Percentiles rank a stretch among this genome's conserved stretches.
Conservation (phyloP, 1,284 basidiomycete genomes). For the Polyporus tsugae region DNA sequence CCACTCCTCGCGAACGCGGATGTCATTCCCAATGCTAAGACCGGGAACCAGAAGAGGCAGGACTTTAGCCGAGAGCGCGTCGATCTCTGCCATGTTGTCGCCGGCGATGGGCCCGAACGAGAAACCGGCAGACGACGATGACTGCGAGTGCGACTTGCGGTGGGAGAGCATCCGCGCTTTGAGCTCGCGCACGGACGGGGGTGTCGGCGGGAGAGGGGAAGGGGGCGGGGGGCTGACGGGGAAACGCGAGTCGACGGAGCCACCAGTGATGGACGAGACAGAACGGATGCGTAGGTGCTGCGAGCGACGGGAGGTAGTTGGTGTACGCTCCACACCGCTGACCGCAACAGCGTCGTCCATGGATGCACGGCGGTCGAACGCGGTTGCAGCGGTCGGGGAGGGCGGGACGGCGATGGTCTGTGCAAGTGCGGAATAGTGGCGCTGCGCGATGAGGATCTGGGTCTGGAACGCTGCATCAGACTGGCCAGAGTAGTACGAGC, state of each 20-base stretch:
- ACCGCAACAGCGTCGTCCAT: slow-evolving; percentile 40
- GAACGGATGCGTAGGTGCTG: slow-evolving; percentile 52
- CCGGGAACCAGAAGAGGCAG: slow-evolving; percentile 76
- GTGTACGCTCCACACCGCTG: slow-evolving; percentile 38
- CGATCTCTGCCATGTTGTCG: slow-evolving; percentile 69
- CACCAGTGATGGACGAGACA: slow-evolving; percentile 53
- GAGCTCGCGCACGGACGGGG: slow-evolving; percentile 59
- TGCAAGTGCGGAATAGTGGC: slow-evolving; percentile 72
- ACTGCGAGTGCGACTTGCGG: slow-evolving; percentile 55
- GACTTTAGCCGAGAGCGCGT: slow-evolving; percentile 70
- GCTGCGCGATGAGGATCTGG: slow-evolving; percentile 71
- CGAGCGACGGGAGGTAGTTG: slow-evolving; percentile 43
- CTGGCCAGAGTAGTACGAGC: slow-evolving; percentile 57
- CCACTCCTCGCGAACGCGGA: slow-evolving; percentile 57
- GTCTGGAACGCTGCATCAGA: slow-evolving; percentile 61
- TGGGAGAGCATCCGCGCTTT: slow-evolving; percentile 54
- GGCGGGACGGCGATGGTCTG: slow-evolving; percentile 63
- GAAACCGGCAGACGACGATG: slow-evolving; percentile 62
- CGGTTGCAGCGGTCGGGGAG: slow-evolving; percentile 43
- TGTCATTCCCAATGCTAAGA: slow-evolving; percentile 60
- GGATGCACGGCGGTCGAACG: slow-evolving; percentile 43
- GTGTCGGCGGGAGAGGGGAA: slow-evolving; percentile 73
- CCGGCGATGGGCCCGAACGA: slow-evolving; percentile 58
- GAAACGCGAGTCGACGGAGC: slow-evolving; percentile 45
- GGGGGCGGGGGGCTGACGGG: slow-evolving; percentile 67